Evolutionary conservation across 1,284 basidiomycete genomes (phyloP), one percentile per base, ranked within the genome.

Genomic region (Cystobasidium slooffiae): DNA sequence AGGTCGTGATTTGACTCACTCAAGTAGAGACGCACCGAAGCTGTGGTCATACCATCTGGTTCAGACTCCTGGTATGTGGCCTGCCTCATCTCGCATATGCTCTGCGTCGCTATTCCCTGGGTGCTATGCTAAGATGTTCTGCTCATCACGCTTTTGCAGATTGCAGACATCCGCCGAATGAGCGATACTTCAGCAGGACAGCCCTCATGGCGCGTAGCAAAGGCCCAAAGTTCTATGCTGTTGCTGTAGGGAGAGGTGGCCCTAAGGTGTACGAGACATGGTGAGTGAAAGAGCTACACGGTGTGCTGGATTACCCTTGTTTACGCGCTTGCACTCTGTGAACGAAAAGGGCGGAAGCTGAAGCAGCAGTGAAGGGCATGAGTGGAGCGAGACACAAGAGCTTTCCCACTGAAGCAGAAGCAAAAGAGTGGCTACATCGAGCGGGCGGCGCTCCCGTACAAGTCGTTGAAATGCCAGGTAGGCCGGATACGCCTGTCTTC

Each of bases 161-260:
- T n/a, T n/a, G n/a, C n/a, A n/a, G n/a, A n/a, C n/a, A 31, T 31
- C 31, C 31, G 31, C 31, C 31, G n/a, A 31, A 31, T 31, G 31
- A 31, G 31, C 14, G 47, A 51, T 20, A 16, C 14, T 20, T 51
- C 16, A 51, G 47, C 47, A 16, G 55, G 16, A 56, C 47, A 51
- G 55, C 55, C 16, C 55, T 14, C 24, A n/a, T 56, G 55, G 55
- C 55, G 24, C n/a, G 55, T 22, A 56, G 31, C 55, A 56, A 37
- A n/a, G 55, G n/a, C 14, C n/a, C 65, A 22, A 67, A 53, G 31
- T 67, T 52, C 49, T 67, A 67, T 39, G 69, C 69, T 43, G 69
- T 72, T 37, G 69, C 69, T 6, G 37, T 63, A 18, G 69, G 69
- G 3, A 20, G 61, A n/a, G 69, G 53, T 18, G 69, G 69, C 14